Conservation (phyloP, 148 eudicot genomes). For the Chenopodium quinoa region DNA sequence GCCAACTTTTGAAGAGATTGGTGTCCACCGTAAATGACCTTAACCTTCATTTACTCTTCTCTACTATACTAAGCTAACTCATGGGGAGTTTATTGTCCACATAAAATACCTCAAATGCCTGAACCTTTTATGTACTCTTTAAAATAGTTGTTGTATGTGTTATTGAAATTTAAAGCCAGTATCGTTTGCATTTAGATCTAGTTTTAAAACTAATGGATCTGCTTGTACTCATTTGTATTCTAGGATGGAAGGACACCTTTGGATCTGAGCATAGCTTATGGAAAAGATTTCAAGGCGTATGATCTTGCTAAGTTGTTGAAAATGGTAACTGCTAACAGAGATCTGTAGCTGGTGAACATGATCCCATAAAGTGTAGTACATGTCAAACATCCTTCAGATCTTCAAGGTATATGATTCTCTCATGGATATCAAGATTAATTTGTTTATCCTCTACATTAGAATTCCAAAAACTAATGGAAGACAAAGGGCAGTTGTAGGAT, state of each 20-base stretch:
- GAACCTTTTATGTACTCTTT: too few relatives aligned
- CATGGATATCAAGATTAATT: neutral
- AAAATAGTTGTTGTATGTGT: too few relatives aligned
- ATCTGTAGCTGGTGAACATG: slow-evolving; percentile 29
- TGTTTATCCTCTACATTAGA: neutral
- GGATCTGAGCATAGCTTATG: slow-evolving; percentile 80
- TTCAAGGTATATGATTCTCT: neutral
- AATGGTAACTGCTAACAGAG: slow-evolving; percentile 57
- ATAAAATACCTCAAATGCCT: too few relatives aligned
- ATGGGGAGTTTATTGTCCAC: too few relatives aligned
- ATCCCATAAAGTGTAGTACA: neutral
- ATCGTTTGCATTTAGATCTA: too few relatives aligned
- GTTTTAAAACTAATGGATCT: slow-evolving; percentile 9
- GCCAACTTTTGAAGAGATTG: too few relatives aligned
- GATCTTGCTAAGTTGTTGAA: slow-evolving; percentile 87
- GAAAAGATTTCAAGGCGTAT: slow-evolving; percentile 90
- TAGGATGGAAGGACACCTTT: slow-evolving; percentile 87
- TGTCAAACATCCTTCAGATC: neutral
- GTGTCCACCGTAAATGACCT: too few relatives aligned
- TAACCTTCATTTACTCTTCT: too few relatives aligned
- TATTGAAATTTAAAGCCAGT: too few relatives aligned
- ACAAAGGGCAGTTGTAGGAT: too few relatives aligned
- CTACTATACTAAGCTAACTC: too few relatives aligned
- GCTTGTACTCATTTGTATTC: slow-evolving; percentile 10
- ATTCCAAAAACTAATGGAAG: neutral